Percentiles rank a stretch among this genome's conserved stretches.
Evolutionary conservation across 2,329 filamentous ascomycete species (phyloP).

Genomic region (Sporothrix euskadiensis): DNA sequence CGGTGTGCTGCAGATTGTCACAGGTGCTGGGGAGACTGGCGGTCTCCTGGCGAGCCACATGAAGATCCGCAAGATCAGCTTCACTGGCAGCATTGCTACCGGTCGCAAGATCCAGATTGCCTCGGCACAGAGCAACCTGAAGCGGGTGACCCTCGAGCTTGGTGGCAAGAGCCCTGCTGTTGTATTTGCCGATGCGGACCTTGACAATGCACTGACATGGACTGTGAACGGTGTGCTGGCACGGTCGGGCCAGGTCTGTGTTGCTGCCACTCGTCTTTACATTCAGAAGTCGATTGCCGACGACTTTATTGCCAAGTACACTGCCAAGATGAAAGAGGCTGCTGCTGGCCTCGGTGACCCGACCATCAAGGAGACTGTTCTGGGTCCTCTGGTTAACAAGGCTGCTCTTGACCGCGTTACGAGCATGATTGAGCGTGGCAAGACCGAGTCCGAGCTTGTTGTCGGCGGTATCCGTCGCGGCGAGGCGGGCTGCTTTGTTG

Average conservation of each 20-base stretch:
- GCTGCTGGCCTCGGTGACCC: conserved; percentile 50
- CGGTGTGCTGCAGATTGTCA: conserved; percentile 67
- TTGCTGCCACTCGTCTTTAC: conserved; percentile 50
- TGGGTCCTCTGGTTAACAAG: conserved; percentile 53
- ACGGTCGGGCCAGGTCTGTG: conserved; percentile 51
- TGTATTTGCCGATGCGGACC: conserved; percentile 58
- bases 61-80: conserved; percentile 60
- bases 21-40: conserved; percentile 55
- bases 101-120: conserved; percentile 61
- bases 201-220: conserved; percentile 59
- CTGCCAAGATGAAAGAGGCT: conserved; percentile 44
- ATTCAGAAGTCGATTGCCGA: conserved; percentile 45
- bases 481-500: conserved; percentile 35
- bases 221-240: conserved; percentile 39
- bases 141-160: conserved; percentile 61
- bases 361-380: conserved; percentile 36
- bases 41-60: conserved; percentile 32
- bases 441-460: conserved; percentile 38
- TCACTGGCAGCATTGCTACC: conserved; percentile 60
- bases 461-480: conserved; percentile 49
- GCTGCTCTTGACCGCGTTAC: conserved; percentile 63
- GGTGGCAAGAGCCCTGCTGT: conserved; percentile 62
- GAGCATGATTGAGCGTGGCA: conserved; percentile 41
- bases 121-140: conserved; percentile 58
- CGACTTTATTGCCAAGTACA: conserved; percentile 45